Base-by-base conservation (phyloP, 331 rosid species). In the Quercus phellos region DNA sequence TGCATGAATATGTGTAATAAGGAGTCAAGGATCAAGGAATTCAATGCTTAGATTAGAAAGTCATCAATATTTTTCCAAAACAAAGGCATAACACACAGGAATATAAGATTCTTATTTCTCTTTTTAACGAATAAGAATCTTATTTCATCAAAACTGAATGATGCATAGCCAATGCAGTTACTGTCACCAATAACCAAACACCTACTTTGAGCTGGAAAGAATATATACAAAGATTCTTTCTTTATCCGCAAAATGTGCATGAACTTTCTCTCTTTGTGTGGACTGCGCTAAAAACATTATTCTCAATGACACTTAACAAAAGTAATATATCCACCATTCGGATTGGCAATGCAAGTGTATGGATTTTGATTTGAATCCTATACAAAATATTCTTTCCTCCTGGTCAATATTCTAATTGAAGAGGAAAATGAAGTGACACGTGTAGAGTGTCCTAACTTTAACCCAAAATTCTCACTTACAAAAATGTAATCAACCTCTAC, bases 1-100 rank as follows among this genome's bases (percentile, higher is more conserved):
- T 86, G 89, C 77, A 79, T 76, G 76, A 72, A 72, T 68, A 51
- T 70, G 19, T 42, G 46, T 6, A 32, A 61, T 74, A 83, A 43
- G 53, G 73, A 38, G 12, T 38, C 46, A 38, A 38, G 46, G 46
- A 38, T 38, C 12, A 83, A 43, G 43, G 73, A 68, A 70, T 38
- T 55, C 24, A 42, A 13, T 53, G 71, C 50, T 16, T 55, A 77
- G 51, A 55, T 55, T 38, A 46, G 51, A 12, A 4, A 63, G 16
- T 63, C 18, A 9, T 63, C 18, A 63, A 63, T 63, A 14, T 12
- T 30, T 63, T 29, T n/a, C 12, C 70, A 16, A 63, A n/a, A 66
- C 50, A 9, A 14, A 6, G 70, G n/a, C 73, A 78, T 51, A 82
- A 38, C 5, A 24, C 26, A 17, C 56, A 50, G 43, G 30, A 42